Base-by-base conservation (phyloP, 495 filamentous ascomycete genomes). In the Cladorrhinum samala region DNA sequence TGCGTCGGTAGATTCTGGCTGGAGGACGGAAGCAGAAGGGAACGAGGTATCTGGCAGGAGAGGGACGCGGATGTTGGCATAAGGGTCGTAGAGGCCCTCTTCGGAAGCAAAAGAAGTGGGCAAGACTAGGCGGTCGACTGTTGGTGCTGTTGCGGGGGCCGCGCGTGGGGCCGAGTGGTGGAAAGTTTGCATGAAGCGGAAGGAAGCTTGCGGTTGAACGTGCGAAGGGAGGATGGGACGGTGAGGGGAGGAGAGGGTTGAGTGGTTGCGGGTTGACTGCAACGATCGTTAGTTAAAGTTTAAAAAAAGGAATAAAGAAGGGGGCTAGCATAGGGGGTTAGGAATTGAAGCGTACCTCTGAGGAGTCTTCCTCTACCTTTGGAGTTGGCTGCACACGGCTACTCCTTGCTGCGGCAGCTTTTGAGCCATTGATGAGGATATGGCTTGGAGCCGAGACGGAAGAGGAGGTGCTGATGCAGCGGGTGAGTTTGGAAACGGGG, bases 141-240 rank as follows among this genome's bases (percentile, higher is more conserved):
- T 64, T 42, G 41, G 52, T 49, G 60, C 42, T 51, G 60, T 49
- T 17, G 57, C 46, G 11, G 52, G 41, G 8, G 65, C 43, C 23
- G 65, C 58, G 20, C 53, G 53, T 3, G 72, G 61, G 7, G 71
- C 63, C n/a, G 67, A 72, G 38, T 69, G 70, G 56, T 60, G 66
- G 61, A 77, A 77, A 59, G 70, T 74, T 57, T 77, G 74, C 74
- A 77, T 77, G 51, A 77, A 58, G 52, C 70, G 73, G 57, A 72
- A 52, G 30, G 39, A 38, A 21, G 36, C 3, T 53, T 67, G 54
- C 63, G 65, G 41, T 41, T 20, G 45, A 52, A 24, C 49, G 58
- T 27, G 8, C 17, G 19, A 59, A 61, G 37, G 58, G 47, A 62
- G 60, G 30, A 57, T 13, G 16, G 69, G 62, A 47, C 57, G 62